Base-by-base conservation (phyloP, 2,329 filamentous ascomycete species). In the Elsinoe arachidis region DNA sequence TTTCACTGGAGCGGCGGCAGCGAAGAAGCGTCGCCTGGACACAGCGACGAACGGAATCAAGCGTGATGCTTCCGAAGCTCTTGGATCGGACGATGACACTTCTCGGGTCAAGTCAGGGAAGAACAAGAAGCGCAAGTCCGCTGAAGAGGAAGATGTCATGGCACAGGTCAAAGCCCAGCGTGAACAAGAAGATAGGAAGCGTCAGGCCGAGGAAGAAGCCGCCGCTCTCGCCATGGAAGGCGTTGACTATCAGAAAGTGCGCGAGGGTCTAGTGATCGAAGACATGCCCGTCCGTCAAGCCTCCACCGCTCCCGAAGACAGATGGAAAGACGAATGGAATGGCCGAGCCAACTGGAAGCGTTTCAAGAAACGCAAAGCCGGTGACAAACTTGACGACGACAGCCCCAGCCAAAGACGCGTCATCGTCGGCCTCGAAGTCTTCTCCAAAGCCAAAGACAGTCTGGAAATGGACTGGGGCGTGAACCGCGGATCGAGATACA, bases 281-380 rank as follows among this genome's bases (percentile, higher is more conserved):
- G 81, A 86, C 61, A 88, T 95, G 72, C 78, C 86, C 7, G 68
- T 96, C 0, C 23, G 59, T 63, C 26, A 57, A 66, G 61, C 46
- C 55, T 63, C 66, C 34, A 7, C 26, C 4, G 26, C 26, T 30
- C 26, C 26, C 5, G 26, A 30, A 30, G 26, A 30, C 26, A 4
- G 26, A 39, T 96, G 92, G 91, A 82, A 96, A 63, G 84, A 89
- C 0, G 79, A 79, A 38, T 99, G 93, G 93, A 95, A 96, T 68
- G 93, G 92, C 0, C 80, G 92, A 43, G 92, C 90, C 71, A 97
- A 99, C 67, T 99, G 96, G 75, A 99, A 99, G 70, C 87, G 83
- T 64, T 99, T 99, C 67, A 78, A 79, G 19, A 66, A 70, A 39
- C 61, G 61, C 10, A 57, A 81, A 21, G 80, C 80, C 37, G 63